Conservation (phyloP, 257 asterid species). For the Gentiana straminea region DNA sequence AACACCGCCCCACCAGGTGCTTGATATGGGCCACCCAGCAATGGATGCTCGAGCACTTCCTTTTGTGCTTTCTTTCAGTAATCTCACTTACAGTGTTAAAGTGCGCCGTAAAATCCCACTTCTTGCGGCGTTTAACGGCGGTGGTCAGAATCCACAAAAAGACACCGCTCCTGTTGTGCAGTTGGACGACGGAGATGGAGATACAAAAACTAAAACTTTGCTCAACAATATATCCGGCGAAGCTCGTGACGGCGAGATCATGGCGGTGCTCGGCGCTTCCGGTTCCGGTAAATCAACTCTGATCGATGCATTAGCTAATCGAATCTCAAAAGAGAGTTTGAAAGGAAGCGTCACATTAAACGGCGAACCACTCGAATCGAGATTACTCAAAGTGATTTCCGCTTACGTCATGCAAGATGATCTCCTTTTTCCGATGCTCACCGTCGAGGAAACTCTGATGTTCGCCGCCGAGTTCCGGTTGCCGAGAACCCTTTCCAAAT, state of each 20-base stretch:
- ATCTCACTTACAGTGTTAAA: conserved; percentile 44
- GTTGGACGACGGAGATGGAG: conserved; percentile 12
- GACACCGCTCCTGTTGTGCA: neutral
- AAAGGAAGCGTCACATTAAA: conserved; percentile 52
- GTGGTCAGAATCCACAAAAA: neutral
- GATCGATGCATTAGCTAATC: conserved; percentile 58
- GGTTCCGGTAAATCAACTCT: conserved; percentile 74
- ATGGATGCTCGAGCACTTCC: conserved; percentile 36
- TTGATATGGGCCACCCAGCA: conserved; percentile 31
- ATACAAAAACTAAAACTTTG: conserved; percentile 26
- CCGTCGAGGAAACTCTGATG: conserved; percentile 73
- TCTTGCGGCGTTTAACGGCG: neutral
- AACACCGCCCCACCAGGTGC: conserved; percentile 66
- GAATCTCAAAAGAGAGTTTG: conserved; percentile 61
- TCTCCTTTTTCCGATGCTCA: conserved; percentile 67
- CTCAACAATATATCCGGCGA: conserved; percentile 56
- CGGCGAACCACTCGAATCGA: conserved; percentile 54
- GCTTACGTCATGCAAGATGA: conserved; percentile 88
- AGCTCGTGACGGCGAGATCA: conserved; percentile 68
- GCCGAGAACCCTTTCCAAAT: conserved; percentile 25
- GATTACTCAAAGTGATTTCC: conserved; percentile 49
- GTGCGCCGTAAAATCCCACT: conserved; percentile 16
- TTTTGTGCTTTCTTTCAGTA: conserved; percentile 38
- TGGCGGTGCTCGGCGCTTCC: conserved; percentile 78
- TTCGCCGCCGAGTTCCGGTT: conserved; percentile 76